A percentile compares a stretch with the other conserved stretches of the same genome.
Conservation (phyloP, 495 filamentous ascomycete genomes). For the Choiromyces venosus region DNA sequence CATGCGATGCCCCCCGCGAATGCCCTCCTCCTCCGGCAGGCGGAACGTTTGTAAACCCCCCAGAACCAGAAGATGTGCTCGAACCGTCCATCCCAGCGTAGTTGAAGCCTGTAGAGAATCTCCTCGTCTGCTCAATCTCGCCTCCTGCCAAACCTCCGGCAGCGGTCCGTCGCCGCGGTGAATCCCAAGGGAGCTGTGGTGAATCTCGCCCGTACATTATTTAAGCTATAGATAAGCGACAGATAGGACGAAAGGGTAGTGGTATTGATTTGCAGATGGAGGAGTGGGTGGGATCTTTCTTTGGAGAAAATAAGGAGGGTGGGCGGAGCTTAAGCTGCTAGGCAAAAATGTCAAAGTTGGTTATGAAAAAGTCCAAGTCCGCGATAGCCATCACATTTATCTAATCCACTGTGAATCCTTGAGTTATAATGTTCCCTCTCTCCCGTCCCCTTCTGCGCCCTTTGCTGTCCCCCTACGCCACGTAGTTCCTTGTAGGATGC, state of each 20-base stretch:
- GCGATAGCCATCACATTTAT: conserved; percentile 40
- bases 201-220: conserved; percentile 37
- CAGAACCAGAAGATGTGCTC: conserved; percentile 30
- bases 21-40: conserved; percentile 28
- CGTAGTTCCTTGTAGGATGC: not conserved
- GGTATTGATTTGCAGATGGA: conserved; percentile 13
- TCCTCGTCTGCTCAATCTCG: conserved; percentile 28
- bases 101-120: conserved; percentile 34
- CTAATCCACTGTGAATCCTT: conserved; percentile 30
- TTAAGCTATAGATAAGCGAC: conserved; percentile 16
- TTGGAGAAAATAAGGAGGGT: not conserved
- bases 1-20: conserved; percentile 21
- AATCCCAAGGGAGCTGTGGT: conserved; percentile 32
- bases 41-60: conserved; percentile 33
- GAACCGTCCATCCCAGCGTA: conserved; percentile 38
- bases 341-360: conserved; percentile 37
- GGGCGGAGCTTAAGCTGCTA: conserved; percentile 24
- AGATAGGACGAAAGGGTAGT: conserved; percentile 35
- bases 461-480: conserved; percentile 3
- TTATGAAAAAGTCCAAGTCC: conserved; percentile 35
- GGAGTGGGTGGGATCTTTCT: conserved; percentile 3
- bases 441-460: not conserved
- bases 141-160: conserved; percentile 25
- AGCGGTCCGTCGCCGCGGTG: conserved; percentile 29
- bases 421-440: conserved; percentile 10